Base-by-base conservation (phyloP, 2,329 filamentous ascomycete species). In the Cercospora nicotianae region DNA sequence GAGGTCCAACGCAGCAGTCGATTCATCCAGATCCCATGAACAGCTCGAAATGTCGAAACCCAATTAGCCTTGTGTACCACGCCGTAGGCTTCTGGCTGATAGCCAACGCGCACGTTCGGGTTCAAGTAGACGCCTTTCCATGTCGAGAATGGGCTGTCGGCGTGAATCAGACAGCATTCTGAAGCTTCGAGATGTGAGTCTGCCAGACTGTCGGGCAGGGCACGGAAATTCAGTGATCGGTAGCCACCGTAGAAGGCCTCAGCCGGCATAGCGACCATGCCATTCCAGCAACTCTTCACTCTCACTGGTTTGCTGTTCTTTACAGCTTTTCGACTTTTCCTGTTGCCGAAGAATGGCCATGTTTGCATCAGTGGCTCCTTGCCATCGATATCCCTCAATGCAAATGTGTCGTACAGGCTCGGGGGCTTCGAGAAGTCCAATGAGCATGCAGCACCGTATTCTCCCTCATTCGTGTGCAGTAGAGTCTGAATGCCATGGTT, bases 161-260 rank as follows among this genome's bases (percentile, higher is more conserved):
- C 87, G 75, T 92, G 90, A 64, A 92, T 88, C 63, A 94, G 85
- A 78, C 91, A 94, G 81, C 91, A 93, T 79, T 94, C 91, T 13
- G 88, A 91, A n/a, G 84, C 91, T 78, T 94, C 91, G 28, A 93
- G 82, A 74, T 92, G 90, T 28, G 81, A 74, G 3, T 72, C 67
- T 0, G 84, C 84, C 1, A 94, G 85, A 3, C 83, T 84, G 74
- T 91, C 89, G 0, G 86, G 75, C 23, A 91, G 82, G 4, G 84
- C 89, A 9, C 90, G 87, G 77, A 92, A 92, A n/a, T 80, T 82
- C 0, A 91, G 81, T 0, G 79, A 74, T 2, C 75, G 58, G 4
- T 72, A 57, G 70, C 67, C 72, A n/a, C 64, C 61, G 66, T 87
- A 83, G 74, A 89, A 89, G 0, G 87, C 86, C 8, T 81, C 80